Percentiles rank a stretch among this genome's conserved stretches.
These are phyloP conservation scores for Neonectria coccinea DNA, from an alignment of 2,329 filamentous ascomycete genomes.

Conservation along the genomic window DNA sequence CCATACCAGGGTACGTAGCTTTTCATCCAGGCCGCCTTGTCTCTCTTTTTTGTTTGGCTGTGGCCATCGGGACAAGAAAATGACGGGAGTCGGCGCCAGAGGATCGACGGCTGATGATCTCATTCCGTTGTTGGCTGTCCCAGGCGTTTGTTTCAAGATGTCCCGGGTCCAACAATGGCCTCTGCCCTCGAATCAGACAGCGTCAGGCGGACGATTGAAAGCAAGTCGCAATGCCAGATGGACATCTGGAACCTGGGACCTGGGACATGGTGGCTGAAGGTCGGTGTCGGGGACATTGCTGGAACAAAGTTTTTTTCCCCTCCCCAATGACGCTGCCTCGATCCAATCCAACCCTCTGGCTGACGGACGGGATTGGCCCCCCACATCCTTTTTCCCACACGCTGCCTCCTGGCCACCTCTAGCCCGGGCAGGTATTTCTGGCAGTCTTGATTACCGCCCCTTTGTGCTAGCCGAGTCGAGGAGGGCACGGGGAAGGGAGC, in stretches of 20 bases:
- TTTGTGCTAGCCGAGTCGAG: slow-evolving; percentile 1
- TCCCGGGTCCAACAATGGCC: slow-evolving; percentile 28
- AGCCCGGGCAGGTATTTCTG: slow-evolving; percentile 3
- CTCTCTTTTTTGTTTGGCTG: slow-evolving; percentile 34
- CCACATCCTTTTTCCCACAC: slow-evolving; percentile 33
- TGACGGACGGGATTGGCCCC: slow-evolving; percentile 39
- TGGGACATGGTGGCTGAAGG: slow-evolving; percentile 33
- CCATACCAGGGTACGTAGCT: slow-evolving; percentile 17
- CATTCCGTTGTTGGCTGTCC: slow-evolving; percentile 44
- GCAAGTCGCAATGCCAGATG: slow-evolving; percentile 38
- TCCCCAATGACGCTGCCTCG: slow-evolving; percentile 38
- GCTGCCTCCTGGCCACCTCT: background rate
- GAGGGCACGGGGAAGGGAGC: background rate
- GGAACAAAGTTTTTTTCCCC: slow-evolving; percentile 27
- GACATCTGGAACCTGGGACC: slow-evolving; percentile 26
- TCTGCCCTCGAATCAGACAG: slow-evolving; percentile 38
- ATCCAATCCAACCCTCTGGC: slow-evolving; percentile 35
- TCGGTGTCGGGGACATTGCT: slow-evolving; percentile 25
- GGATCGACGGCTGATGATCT: slow-evolving; percentile 48
- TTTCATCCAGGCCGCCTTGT: slow-evolving; percentile 21
- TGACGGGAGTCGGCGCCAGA: slow-evolving; percentile 46
- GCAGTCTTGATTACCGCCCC: slow-evolving; percentile 1
- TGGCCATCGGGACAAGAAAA: slow-evolving; percentile 38
- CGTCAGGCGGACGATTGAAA: slow-evolving; percentile 25
- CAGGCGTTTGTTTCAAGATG: slow-evolving; percentile 48